phyloP scores from a whole-genome alignment of 257 asterid genomes.

The Oldenlandia corymbosa region DNA sequence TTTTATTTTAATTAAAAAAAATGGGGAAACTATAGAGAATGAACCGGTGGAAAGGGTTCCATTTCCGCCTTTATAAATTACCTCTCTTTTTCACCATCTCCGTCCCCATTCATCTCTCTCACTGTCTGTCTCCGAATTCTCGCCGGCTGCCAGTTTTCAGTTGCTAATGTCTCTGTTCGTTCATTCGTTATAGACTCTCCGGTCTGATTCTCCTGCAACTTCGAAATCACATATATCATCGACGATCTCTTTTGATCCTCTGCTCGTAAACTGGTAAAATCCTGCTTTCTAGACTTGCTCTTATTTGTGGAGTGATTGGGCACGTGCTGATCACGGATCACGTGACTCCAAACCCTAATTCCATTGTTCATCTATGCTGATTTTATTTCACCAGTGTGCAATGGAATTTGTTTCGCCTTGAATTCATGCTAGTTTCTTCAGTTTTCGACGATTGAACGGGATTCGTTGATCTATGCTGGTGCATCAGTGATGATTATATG shows the following conservation, averaged over 20 bases:
- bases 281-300: slow-evolving; percentile 1
- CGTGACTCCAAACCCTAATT: slow-evolving; percentile 29
- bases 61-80: slow-evolving; percentile 11
- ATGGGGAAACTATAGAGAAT: neutral
- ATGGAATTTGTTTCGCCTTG: slow-evolving; percentile 10
- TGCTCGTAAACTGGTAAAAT: slow-evolving; percentile 22
- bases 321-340: slow-evolving; percentile 39
- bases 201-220: slow-evolving; percentile 16
- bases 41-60: slow-evolving; percentile 16
- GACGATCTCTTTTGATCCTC: slow-evolving; percentile 24
- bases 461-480: slow-evolving; percentile 1
- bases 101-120: slow-evolving; percentile 11
- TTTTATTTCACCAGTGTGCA: neutral
- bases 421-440: neutral
- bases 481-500: neutral
- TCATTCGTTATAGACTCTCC: neutral
- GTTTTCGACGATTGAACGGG: neutral
- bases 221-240: slow-evolving; percentile 14
- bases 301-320: slow-evolving; percentile 1
- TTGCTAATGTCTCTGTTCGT: neutral
- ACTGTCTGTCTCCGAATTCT: slow-evolving; percentile 13
- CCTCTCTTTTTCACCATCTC: slow-evolving; percentile 2
- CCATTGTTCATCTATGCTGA: neutral
- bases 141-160: slow-evolving; percentile 21
- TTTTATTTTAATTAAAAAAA: too few species aligned